phyloP scores from a whole-genome alignment of 2,329 filamentous ascomycete species.

The Fusarium scirpi region DNA sequence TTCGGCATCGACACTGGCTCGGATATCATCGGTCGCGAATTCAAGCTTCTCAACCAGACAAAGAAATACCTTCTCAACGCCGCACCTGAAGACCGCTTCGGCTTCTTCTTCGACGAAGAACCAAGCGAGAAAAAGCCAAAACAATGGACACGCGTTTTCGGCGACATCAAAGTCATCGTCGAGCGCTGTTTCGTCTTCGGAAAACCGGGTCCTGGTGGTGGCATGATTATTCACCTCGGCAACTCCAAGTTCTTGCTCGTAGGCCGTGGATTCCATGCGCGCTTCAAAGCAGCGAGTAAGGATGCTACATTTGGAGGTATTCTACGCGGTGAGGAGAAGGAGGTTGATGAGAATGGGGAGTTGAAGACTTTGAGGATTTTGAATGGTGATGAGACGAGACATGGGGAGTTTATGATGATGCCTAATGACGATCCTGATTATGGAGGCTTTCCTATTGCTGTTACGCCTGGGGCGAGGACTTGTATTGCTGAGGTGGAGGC shows the following conservation, averaged over 20 bases:
- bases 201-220: slow-evolving; percentile 53
- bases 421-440: slow-evolving; percentile 68
- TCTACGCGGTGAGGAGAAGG: slow-evolving; percentile 53
- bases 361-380: slow-evolving; percentile 51
- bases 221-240: slow-evolving; percentile 55
- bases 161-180: slow-evolving; percentile 52
- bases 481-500: slow-evolving; percentile 58
- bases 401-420: slow-evolving; percentile 64
- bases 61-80: slow-evolving; percentile 47
- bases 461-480: slow-evolving; percentile 65
- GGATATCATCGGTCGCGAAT: slow-evolving; percentile 48
- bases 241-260: slow-evolving; percentile 52
- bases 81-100: slow-evolving; percentile 50
- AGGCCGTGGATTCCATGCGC: slow-evolving; percentile 55
- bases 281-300: slow-evolving; percentile 48
- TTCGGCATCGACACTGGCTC: slow-evolving; percentile 56
- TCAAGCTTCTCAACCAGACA: slow-evolving; percentile 49
- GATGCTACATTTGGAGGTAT: slow-evolving; percentile 55
- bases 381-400: slow-evolving; percentile 58
- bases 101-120: slow-evolving; percentile 55
- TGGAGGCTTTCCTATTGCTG: slow-evolving; percentile 65
- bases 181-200: slow-evolving; percentile 57
- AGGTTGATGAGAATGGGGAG: slow-evolving; percentile 50
- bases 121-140: slow-evolving; percentile 40
- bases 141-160: slow-evolving; percentile 47